Percentiles rank a stretch among this genome's conserved stretches.
These are phyloP conservation scores for Syzygium oleosum DNA, from an alignment of 345 rosid species.

Conservation along the genomic window DNA sequence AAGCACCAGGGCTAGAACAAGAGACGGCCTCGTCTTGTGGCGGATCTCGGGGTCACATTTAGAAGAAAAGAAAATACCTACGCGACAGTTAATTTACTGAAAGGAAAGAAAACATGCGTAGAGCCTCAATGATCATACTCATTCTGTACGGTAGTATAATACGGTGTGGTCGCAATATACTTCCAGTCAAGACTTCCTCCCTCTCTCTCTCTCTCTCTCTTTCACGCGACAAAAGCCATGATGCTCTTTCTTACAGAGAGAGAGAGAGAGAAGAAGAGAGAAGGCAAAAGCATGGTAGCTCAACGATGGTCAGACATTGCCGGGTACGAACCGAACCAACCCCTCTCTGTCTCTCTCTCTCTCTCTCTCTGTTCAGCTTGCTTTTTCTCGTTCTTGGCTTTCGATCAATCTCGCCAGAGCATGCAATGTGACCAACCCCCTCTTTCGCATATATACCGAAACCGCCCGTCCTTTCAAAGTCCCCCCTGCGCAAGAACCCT, in stretches of 20 bases:
- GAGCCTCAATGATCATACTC: not conserved
- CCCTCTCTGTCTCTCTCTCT: not conserved
- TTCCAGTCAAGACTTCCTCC: not conserved
- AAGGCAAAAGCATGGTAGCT: not conserved
- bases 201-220: not conserved
- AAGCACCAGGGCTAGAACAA: accelerated
- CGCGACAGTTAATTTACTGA: too few relatives aligned
- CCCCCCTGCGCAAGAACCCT: not conserved
- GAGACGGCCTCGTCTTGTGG: not conserved
- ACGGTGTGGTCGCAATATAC: not conserved
- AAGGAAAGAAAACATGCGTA: too few relatives aligned
- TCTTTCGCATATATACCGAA: not conserved
- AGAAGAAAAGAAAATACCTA: too few relatives aligned
- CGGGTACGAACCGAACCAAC: not conserved
- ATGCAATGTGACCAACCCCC: not conserved
- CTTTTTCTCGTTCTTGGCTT: not conserved
- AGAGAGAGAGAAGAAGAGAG: not conserved
- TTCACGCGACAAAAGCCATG: not conserved
- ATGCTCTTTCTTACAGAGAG: not conserved
- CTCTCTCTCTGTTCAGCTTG: not conserved
- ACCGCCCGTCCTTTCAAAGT: not conserved
- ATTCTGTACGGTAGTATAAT: not conserved
- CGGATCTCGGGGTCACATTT: not conserved
- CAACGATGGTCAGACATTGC: not conserved
- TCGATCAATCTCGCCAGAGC: not conserved